These are phyloP conservation scores for Endogone sp. DNA, from an alignment of 192 early-diverging fungal genomes.

Conservation along the genomic window DNA sequence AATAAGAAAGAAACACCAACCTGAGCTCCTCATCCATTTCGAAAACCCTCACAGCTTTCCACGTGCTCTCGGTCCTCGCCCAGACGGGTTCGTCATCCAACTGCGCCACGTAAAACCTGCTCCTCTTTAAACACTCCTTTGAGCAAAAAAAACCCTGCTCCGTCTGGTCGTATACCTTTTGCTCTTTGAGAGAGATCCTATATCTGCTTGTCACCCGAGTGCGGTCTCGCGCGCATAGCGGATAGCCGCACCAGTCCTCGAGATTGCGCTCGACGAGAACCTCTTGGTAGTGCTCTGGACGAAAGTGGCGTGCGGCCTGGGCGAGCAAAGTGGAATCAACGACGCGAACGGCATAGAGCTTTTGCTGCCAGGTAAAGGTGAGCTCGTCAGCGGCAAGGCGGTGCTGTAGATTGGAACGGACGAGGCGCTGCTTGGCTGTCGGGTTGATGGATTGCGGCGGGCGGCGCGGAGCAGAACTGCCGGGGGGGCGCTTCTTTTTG, in stretches of 20 bases:
- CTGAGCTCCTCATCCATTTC: slow-evolving; percentile 20
- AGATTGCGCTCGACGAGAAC: slow-evolving; percentile 71
- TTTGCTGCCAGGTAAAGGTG: slow-evolving; percentile 31
- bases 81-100: slow-evolving; percentile 74
- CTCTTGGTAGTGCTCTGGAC: slow-evolving; percentile 62
- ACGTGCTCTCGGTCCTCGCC: slow-evolving; percentile 36
- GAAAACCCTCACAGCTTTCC: slow-evolving; percentile 16
- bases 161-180: slow-evolving; percentile 76
- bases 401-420: slow-evolving; percentile 21
- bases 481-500: not conserved
- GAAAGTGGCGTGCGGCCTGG: slow-evolving; percentile 59
- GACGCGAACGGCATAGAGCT: slow-evolving; percentile 11
- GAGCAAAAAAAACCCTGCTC: slow-evolving; percentile 70
- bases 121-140: slow-evolving; percentile 63
- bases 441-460: not conserved
- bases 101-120: slow-evolving; percentile 66
- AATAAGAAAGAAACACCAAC: slow-evolving; percentile 15
- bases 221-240: slow-evolving; percentile 59
- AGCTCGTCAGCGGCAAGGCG: slow-evolving; percentile 17
- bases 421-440: slow-evolving; percentile 18
- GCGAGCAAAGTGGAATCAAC: not conserved
- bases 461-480: too few relatives aligned
- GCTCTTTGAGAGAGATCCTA: slow-evolving; percentile 62
- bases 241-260: slow-evolving; percentile 75
- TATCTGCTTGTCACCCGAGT: slow-evolving; percentile 48